Evolutionary conservation across 768 basidiomycete species (phyloP), one percentile per base, ranked within the genome.

Genomic region (Kwoniella europaea): DNA sequence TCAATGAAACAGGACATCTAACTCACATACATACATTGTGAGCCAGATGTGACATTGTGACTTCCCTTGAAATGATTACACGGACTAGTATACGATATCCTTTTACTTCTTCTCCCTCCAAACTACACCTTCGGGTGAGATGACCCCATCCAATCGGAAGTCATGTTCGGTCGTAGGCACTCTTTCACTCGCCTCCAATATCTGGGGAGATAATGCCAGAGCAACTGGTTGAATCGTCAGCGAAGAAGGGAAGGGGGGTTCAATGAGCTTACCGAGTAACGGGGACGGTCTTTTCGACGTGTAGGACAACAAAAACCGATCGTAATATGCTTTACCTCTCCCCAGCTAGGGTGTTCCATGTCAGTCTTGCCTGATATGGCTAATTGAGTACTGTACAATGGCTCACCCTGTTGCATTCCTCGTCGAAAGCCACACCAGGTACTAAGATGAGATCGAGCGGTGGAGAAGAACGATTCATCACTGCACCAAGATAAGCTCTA

Each of bases 371-470:
- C 20, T 35, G 35, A 35, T 35, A 10, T 64, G 4, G 16, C 12
- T 24, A 5, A n/a, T 16, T 12, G 55, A 56, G 10, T n/a, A 56
- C n/a, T 52, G 22, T 27, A 20, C 15, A 64, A 63, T 10, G 20
- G 57, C 79, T 68, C 62, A 79, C 80, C n/a, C 80, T 59, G 57
- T 79, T 81, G 54, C 76, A 75, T 10, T 76, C 35, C 18, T 65
- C 58, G 59, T 81, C 80, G 50, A 81, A 81, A 15, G 80, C 80
- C 7, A 81, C 80, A 6, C 80, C 80, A 6, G 80, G 80, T 29
- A 81, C 18, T 16, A 81, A 72, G 16, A 79, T 77, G 10, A 81
- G 62, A 59, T 81, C 80, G 6, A 81, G 60, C 46, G 68, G 65
- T 22, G 60, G 53, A 2, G 67, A 67, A 6, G 22, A 64, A 10